Percentiles rank a stretch among this genome's conserved stretches.
Evolutionary conservation across 139 green algal species (phyloP).

Genomic region (Pseudopediastrum boryanum): DNA sequence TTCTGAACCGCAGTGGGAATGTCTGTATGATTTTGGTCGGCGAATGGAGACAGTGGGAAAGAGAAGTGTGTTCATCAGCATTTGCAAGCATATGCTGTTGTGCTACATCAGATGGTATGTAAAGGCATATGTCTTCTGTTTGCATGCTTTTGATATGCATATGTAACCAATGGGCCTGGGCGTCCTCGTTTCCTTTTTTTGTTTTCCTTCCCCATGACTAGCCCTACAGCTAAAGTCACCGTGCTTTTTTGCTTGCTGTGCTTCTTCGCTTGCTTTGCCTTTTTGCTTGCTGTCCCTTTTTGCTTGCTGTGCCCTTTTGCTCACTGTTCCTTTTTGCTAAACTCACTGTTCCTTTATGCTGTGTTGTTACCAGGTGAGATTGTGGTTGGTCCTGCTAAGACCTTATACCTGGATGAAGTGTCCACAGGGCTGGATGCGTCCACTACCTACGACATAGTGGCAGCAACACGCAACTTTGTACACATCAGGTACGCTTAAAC

Average conservation of each 20-base stretch:
- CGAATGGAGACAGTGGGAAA: background rate
- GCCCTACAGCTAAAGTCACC: too few species aligned
- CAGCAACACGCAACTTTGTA: constrained; percentile 44
- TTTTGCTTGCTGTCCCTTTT: too few species aligned
- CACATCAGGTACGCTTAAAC: too few species aligned
- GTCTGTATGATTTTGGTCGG: background rate
- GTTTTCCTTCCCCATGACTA: too few species aligned
- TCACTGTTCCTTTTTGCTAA: too few species aligned
- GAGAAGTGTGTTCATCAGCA: background rate
- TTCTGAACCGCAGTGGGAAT: background rate
- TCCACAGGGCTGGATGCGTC: constrained; percentile 61
- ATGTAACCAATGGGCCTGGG: too few species aligned
- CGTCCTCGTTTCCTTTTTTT: too few species aligned
- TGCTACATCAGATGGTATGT: background rate
- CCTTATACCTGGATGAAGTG: constrained; percentile 73
- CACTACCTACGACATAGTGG: constrained; percentile 75
- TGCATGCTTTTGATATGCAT: too few species aligned
- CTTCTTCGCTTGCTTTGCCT: too few species aligned
- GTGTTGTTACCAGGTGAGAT: constrained; percentile 56
- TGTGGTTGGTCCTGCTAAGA: constrained; percentile 54
- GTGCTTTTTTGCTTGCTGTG: too few species aligned
- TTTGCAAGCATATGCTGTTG: background rate
- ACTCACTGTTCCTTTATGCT: background rate
- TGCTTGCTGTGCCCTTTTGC: too few species aligned
- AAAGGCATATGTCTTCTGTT: too few species aligned